Evolutionary conservation across 192 early-diverging fungal genomes (phyloP).

Genomic region (Entomortierella chlamydospora): DNA sequence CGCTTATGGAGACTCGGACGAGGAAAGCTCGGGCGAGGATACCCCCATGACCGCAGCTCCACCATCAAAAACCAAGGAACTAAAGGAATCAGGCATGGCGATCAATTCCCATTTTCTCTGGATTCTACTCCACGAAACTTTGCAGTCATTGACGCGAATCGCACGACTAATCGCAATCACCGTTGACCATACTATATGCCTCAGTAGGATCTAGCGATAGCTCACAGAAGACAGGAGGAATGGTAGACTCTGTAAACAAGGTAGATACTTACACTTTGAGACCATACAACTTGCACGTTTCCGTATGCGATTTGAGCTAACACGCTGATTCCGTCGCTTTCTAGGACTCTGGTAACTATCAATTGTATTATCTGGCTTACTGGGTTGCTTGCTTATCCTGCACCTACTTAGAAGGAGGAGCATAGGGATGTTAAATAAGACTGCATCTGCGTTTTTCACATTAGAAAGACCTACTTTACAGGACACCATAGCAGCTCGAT

Average conservation of each 20-base stretch:
- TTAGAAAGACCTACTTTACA: slow-evolving; percentile 24
- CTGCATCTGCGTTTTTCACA: background rate
- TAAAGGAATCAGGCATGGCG: slow-evolving; percentile 4
- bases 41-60: slow-evolving; percentile 9
- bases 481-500: slow-evolving; percentile 36
- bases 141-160: background rate
- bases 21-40: slow-evolving; percentile 39
- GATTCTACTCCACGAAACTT: background rate
- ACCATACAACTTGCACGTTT: too few relatives aligned
- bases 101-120: background rate
- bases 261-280: too few relatives aligned
- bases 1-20: slow-evolving; percentile 47
- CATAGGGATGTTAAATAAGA: background rate
- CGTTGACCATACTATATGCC: background rate
- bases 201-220: slow-evolving; percentile 2
- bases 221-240: background rate
- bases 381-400: too few relatives aligned
- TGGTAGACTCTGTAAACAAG: background rate
- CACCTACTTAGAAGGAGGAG: too few relatives aligned
- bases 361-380: too few relatives aligned
- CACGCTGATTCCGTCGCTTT: background rate
- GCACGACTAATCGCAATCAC: background rate
- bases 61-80: background rate
- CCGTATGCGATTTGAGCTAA: too few relatives aligned
- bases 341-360: slow-evolving; percentile 24